Evolutionary conservation across 1,139 yeast species (phyloP), one percentile per base, ranked within the genome.

Genomic region (Candida sp.): DNA sequence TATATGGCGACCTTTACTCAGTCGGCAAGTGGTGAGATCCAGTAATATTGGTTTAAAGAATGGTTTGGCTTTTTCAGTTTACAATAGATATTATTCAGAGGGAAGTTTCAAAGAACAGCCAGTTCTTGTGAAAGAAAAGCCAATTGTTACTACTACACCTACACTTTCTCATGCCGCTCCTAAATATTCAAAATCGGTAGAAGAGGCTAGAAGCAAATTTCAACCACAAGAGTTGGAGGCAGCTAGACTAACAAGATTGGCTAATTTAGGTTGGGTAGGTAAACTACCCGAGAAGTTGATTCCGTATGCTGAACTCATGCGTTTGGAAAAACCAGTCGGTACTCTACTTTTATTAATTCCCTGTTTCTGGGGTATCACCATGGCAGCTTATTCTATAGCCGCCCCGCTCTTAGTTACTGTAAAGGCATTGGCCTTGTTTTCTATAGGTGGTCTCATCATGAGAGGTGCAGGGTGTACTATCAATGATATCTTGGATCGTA

Each of bases 381-480:
- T 93, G 84, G 98, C 97, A 0, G 93, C 96, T 0, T 84, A 76
- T 52, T 73, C 83, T 49, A 66, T 85, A 0, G 65, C 77, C 1
- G 96, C 96, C 0, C 84, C 97, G 0, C 43, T 87, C 3, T 54
- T 79, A 0, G 75, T 83, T 1, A 81, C 91, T 0, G 47, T 76
- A 0, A 73, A 76, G 51, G 86, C 84, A 53, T 59, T 85, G 34
- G 71, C 75, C 0, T 68, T 91, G 23, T 93, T 91, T 57, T 82
- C 93, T 1, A 70, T 84, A 3, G 99, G 99, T 9, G 81, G 98
- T 0, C 58, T 91, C 35, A 74, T 91, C 12, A 93, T 95, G 97
- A 79, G 99, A 63, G 97, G 98, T 34, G 98, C 97, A 2, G 99
- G 99, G 0, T 95, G 99, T 61, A 91, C 96, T 1, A 84, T 95